phyloP scores from a whole-genome alignment of 1,139 yeast species.

The Yamadazyma aaseri region DNA sequence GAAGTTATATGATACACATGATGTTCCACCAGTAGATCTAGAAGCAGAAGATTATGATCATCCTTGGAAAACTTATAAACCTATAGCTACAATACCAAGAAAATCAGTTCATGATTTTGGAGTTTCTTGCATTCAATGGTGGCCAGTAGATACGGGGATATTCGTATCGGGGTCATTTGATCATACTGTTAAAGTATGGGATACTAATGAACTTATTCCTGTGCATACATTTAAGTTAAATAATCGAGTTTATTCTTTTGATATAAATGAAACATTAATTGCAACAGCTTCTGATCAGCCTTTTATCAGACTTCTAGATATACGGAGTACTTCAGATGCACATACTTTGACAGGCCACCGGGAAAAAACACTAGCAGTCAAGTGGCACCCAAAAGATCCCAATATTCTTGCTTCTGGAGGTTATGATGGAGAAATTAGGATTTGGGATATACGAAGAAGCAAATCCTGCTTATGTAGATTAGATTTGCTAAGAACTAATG shows the following conservation, averaged over 20 bases:
- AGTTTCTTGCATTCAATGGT: conserved; percentile 76
- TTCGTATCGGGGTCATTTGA: conserved; percentile 84
- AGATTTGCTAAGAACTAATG: conserved; percentile 47
- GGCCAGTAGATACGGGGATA: conserved; percentile 87
- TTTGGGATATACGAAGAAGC: conserved; percentile 78
- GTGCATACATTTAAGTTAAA: conserved; percentile 64
- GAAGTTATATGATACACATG: conserved; percentile 2
- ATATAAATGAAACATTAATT: conserved; percentile 53
- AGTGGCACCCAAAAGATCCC: conserved; percentile 74
- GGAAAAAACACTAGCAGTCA: conserved; percentile 61
- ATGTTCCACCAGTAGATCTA: conserved; percentile 1
- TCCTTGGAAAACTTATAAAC: conserved; percentile 22
- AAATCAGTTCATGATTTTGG: conserved; percentile 68
- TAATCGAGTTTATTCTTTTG: conserved; percentile 54
- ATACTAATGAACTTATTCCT: conserved; percentile 58
- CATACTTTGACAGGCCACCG: conserved; percentile 69
- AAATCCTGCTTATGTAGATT: conserved; percentile 61
- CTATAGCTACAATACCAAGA: conserved; percentile 48
- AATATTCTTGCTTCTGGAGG: conserved; percentile 74
- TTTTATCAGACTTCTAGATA: conserved; percentile 66
- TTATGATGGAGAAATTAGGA: conserved; percentile 62
- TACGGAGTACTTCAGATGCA: conserved; percentile 66
- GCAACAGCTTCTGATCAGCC: conserved; percentile 75
- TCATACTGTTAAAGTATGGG: conserved; percentile 78
- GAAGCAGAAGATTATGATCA: conserved; percentile 24